Conservation (phyloP, 2,329 filamentous ascomycete genomes). For the Xylaria hypoxylon region DNA sequence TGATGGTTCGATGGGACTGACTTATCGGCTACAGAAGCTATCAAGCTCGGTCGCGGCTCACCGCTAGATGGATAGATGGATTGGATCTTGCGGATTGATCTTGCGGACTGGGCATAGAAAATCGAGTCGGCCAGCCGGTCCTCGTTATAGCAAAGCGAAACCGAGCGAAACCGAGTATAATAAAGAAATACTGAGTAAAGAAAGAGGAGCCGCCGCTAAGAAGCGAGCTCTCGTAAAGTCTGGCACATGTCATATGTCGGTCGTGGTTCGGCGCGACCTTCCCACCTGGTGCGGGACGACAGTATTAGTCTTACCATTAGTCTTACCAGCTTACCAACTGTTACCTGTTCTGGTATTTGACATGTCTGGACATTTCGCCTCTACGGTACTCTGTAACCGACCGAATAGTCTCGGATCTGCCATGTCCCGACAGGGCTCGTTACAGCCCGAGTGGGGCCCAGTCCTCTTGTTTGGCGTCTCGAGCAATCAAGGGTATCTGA, state of each 20-base stretch:
- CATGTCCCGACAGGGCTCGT: constrained; percentile 29
- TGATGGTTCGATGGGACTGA: background rate
- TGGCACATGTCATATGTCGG: constrained; percentile 25
- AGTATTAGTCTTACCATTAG: background rate
- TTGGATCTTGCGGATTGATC: background rate
- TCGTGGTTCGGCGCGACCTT: constrained; percentile 29
- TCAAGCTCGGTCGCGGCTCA: constrained; percentile 3
- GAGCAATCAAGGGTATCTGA: constrained; percentile 20
- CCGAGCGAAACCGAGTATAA: background rate
- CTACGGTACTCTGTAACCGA: constrained; percentile 3
- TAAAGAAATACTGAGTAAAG: background rate
- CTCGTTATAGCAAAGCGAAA: constrained; percentile 21
- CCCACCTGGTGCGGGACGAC: constrained; percentile 18
- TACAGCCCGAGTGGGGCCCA: constrained; percentile 17
- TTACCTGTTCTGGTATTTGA: constrained; percentile 25
- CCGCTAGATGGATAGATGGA: background rate
- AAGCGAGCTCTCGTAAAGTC: constrained; percentile 20
- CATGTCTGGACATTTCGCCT: constrained; percentile 4
- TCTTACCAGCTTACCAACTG: constrained; percentile 2
- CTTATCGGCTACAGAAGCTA: constrained; percentile 11
- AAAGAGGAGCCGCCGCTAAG: background rate
- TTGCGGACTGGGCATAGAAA: constrained; percentile 7
- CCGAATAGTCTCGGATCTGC: constrained; percentile 31
- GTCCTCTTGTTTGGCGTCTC: constrained; percentile 39
- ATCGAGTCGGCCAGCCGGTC: constrained; percentile 34